Evolutionary conservation across 2,329 filamentous ascomycete species (phyloP), one percentile per base, ranked within the genome.

Genomic region (Tothia fuscella): DNA sequence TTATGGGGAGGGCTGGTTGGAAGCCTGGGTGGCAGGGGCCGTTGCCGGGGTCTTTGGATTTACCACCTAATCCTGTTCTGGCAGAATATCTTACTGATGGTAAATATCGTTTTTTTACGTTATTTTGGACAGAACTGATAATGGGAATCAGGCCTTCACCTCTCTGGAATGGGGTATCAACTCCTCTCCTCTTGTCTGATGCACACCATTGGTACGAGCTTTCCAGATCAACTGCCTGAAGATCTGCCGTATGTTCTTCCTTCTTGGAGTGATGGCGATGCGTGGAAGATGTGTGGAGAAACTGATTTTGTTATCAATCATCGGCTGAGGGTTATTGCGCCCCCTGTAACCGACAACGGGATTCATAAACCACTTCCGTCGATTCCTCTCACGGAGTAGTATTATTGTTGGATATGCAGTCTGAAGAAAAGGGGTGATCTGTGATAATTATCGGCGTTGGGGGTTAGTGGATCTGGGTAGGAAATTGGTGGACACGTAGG

Each of bases 1-100:
- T 95, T 51, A 84, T 93, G 78, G 67, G 74, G 42, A 68, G 74
- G 34, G 65, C 68, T 3, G 70, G 69, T 1, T 78, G 72, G 62
- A 56, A 65, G 13, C 36, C 45, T 6, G 48, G 50, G 12, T 60
- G 62, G 49, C 68, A 65, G 5, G 61, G 68, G 29, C 60, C 65
- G 4, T 53, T 79, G 21, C 59, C 65, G 12, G 71, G 88, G 59
- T 65, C 74, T 60, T 57, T 70, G 57, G 56, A 74, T 61, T 61
- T 74, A 60, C 56, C 74, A 56, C 50, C 70, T 37, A 80, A 78
- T 53, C 70, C 77, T 41, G 64, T 58, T 6, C 55, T 80, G 33
- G 60, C 62, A 19, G 58, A 60, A 19, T 58, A 76, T 41, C 61
- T 79, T 47, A 63, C 64, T 38, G 76, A 78, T 58, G 76, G 75